Base-by-base conservation (phyloP, 306 rosid species). In the Rubus idaeus region DNA sequence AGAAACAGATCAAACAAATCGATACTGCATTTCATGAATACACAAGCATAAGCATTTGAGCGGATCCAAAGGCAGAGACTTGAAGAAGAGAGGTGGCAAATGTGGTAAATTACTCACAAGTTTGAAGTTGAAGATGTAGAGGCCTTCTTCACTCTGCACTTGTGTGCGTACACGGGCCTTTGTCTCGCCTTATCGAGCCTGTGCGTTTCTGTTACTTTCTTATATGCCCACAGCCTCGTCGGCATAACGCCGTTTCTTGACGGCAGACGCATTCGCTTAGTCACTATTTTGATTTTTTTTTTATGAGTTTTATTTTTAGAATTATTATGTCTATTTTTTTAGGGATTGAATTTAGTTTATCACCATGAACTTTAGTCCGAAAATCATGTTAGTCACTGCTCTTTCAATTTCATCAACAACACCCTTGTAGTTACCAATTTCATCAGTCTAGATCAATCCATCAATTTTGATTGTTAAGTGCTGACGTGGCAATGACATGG, bases 221-320 rank as follows among this genome's bases (percentile, higher is more conserved):
- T 80, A 89, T 87, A 87, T 67, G 44, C 68, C 37, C 42, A 16
- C 23, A 47, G 78, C 65, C 73, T 75, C 88, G 92, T 93, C 91
- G 88, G 90, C 86, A 68, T 79, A 78, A 79, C 96, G 86, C 83
- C 93, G 93, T 84, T 80, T 74, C 69, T 71, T 91, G 66, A 89
- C 95, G 91, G 76, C n/a, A 55, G 35, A 8, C 10, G 2, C 35
- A 30, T 30, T 30, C 35, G 5, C 8, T 5, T 23, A 4, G 8
- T 8, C 35, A 10, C 16, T 10, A 21, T 21, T 57, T 21, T 30
- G 1, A 2, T 30, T 30, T 30, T 30, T 30, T 0, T 30, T 30
- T 30, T 0, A 30, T 30, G 35, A 26, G 30, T 26, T n/a, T n/a
- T n/a, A n/a, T n/a, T n/a, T n/a, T n/a, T n/a, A n/a, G n/a, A n/a